Evolutionary conservation across 306 rosid genomes (phyloP), one percentile per base, ranked within the genome.

Genomic region (Canavalia ensiformis): DNA sequence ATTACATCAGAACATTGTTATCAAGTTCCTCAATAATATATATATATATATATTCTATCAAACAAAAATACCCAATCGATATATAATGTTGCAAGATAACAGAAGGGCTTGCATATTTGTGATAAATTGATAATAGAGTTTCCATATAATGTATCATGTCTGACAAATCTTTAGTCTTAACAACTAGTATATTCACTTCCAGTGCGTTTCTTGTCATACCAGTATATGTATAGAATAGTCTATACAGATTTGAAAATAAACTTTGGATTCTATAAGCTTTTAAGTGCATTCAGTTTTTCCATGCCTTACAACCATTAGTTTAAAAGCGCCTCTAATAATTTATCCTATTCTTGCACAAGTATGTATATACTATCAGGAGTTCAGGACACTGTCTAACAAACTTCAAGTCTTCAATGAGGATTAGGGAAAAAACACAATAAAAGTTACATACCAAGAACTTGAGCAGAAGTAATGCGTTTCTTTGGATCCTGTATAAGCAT

Each of bases 401-500:
- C 49, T 67, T 70, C 68, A 68, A 76, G 18, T 25, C 51, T 30
- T 82, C 30, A 5, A n/a, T 52, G 44, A 39, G 7, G 31, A 50
- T 4, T 18, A 31, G 35, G 28, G 70, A 64, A 47, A 39, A 59
- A 59, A 8, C 33, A 6, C 7, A 71, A 8, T 1, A 10, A 64
- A 70, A 83, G 49, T 60, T 45, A 57, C 88, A 64, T 79, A 95
- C 98, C 98, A 50, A 95, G 87, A 86, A 92, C 98, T 85, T 92
- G 92, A 1, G 92, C 85, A 1, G 97, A 84, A 8, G 97, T 95
- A 39, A 92, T 90, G 78, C 98, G 89, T 70, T 88, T 91, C 78
- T 88, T 89, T 0, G 98, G 97, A 79, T 95, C 98, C 81, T 80
- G 97, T 39, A 92, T 91, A 71, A 95, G 88, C 98, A 95, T 95